A percentile compares a stretch with the other conserved stretches of the same genome.
These are phyloP conservation scores for Pseudogymnoascus pannorum DNA, from an alignment of 2,329 filamentous ascomycete species.

Conservation along the genomic window DNA sequence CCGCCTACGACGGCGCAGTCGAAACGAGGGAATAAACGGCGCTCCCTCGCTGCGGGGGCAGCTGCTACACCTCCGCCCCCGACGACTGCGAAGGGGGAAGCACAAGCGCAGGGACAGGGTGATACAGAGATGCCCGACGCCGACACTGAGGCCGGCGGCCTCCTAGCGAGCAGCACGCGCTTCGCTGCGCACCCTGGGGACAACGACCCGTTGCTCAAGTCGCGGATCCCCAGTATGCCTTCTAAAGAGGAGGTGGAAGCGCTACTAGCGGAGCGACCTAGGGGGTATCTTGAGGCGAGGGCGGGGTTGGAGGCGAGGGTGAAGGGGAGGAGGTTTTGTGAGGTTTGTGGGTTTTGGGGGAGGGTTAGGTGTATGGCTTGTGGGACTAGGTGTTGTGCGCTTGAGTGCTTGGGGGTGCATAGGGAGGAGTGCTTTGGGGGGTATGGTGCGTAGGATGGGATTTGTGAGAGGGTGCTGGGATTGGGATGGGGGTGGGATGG, in stretches of 20 bases:
- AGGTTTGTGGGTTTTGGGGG: constrained; percentile 78
- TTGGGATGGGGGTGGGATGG: no score
- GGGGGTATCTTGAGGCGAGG: constrained; percentile 60
- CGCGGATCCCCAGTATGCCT: constrained; percentile 50
- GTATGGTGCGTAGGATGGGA: constrained; percentile 40
- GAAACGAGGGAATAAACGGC: constrained; percentile 14
- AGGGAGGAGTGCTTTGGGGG: constrained; percentile 63
- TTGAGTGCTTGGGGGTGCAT: constrained; percentile 67
- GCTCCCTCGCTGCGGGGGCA: constrained; percentile 14
- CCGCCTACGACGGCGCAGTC: constrained; percentile 26
- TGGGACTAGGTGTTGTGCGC: constrained; percentile 67
- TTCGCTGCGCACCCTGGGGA: constrained; percentile 42
- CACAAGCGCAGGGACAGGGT: background rate
- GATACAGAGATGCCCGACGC: constrained; percentile 34
- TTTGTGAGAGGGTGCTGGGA: background rate
- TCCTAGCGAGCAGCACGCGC: constrained; percentile 12
- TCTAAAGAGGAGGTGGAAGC: constrained; percentile 54
- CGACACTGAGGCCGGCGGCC: background rate
- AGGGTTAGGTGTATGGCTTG: constrained; percentile 69
- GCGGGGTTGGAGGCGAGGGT: constrained; percentile 41
- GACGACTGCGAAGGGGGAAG: no score
- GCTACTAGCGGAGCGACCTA: constrained; percentile 55
- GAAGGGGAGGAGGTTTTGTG: constrained; percentile 62
- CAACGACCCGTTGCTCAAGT: constrained; percentile 50
- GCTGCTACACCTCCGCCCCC: constrained; percentile 12